Base-by-base conservation (phyloP, 2,329 filamentous ascomycete species). In the Microcera coccophila region DNA sequence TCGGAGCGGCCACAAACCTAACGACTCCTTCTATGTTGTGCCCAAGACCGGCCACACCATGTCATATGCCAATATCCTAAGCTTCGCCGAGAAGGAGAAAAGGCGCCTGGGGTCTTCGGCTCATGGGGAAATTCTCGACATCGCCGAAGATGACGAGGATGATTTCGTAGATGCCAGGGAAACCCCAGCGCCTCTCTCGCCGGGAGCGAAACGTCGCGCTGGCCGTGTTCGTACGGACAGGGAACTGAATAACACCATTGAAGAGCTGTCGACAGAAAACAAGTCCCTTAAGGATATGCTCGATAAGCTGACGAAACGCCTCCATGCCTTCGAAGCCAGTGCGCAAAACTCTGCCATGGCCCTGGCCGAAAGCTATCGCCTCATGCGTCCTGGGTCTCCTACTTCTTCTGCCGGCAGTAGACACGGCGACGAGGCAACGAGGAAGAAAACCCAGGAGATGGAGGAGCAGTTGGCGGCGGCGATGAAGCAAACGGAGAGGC, bases 281-380 rank as follows among this genome's bases (percentile, higher is more conserved):
- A 79, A 85, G 49, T 87, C 86, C 9, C 75, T 97, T 38, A 91
- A 93, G 58, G 80, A 85, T 44, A 82, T 90, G 55, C 80, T 95
- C 8, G 90, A 97, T 65, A 89, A 88, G 38, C 78, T 96, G 26
- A 87, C 86, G 49, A 87, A 85, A 55, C 81, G 91, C 1, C 77
- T 98, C n/a, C 87, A 93, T 57, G 85, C 90, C 49, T 98, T 95
- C 69, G 91, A 98, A 66, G 84, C 89, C 29, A 90, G 88, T 56
- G 89, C 90, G 0, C 93, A 97, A 66, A 89, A 84, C 50, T 90
- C 86, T 28, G 87, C 85, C 40, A 79, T 90, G 67, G 88, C 89
- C 3, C 76, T 97, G 24, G 87, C 90, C 12, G 89, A 96, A 62
- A 95, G 88, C 54, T 82, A 82, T 62, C 72, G 80, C n/a, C 63